phyloP scores from a whole-genome alignment of 345 rosid genomes.

The Pugionium cornutum region DNA sequence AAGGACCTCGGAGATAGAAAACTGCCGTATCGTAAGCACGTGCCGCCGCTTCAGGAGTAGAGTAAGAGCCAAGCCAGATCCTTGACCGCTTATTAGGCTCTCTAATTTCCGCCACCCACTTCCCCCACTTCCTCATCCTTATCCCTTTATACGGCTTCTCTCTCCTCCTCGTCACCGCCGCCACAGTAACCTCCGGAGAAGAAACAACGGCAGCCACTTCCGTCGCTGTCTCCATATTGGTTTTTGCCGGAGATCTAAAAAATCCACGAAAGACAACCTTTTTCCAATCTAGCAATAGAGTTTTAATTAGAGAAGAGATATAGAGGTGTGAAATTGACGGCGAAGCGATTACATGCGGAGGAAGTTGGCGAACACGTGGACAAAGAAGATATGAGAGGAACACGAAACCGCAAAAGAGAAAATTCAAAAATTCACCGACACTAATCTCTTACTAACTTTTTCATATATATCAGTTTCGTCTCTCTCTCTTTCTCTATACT shows the following conservation, averaged over 20 bases:
- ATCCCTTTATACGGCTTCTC: slow-evolving; percentile 84
- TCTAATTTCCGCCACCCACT: slow-evolving; percentile 99
- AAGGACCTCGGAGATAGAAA: slow-evolving; percentile 81
- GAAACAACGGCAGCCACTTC: slow-evolving; percentile 33
- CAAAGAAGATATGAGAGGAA: slow-evolving; percentile 41
- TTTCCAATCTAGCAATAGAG: slow-evolving; percentile 6
- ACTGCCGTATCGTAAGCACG: slow-evolving; percentile 98
- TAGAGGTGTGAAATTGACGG: slow-evolving; percentile 33
- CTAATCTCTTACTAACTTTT: slow-evolving; percentile 30
- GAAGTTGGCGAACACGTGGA: slow-evolving; percentile 41
- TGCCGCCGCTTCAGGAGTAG: slow-evolving; percentile 94
- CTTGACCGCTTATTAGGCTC: slow-evolving; percentile 96
- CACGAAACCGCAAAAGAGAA: slow-evolving; percentile 40
- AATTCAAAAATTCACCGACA: slow-evolving; percentile 45
- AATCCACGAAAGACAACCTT: slow-evolving; percentile 14
- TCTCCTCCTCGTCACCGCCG: slow-evolving; percentile 42
- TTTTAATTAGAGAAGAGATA: neutral
- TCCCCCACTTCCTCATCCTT: slow-evolving; percentile 99
- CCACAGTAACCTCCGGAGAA: neutral
- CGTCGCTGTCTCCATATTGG: slow-evolving; percentile 50
- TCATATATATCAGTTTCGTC: neutral
- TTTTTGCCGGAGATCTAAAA: slow-evolving; percentile 20
- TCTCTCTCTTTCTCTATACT: slow-evolving; percentile 28
- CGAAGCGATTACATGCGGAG: slow-evolving; percentile 45
- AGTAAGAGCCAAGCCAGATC: slow-evolving; percentile 98